phyloP scores from a whole-genome alignment of 2,329 filamentous ascomycete species.

The Ophiostoma quercus region DNA sequence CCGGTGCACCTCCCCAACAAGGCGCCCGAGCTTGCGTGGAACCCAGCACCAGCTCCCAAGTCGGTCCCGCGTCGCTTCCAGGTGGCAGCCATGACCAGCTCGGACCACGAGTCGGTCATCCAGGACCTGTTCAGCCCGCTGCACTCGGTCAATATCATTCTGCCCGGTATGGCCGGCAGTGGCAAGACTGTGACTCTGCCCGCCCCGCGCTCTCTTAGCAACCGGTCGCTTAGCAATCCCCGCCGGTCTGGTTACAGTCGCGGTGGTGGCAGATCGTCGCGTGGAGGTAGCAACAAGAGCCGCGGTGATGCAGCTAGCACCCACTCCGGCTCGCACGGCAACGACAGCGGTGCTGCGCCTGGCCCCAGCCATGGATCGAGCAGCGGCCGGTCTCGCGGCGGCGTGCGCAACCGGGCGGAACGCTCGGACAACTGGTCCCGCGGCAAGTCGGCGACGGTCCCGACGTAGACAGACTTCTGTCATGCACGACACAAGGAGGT shows the following conservation, averaged over 20 bases:
- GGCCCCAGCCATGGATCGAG: slow-evolving; percentile 16
- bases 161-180: slow-evolving; percentile 42
- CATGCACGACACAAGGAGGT: neutral
- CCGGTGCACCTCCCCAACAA: slow-evolving; percentile 61
- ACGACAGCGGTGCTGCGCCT: slow-evolving; percentile 19
- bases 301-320: slow-evolving; percentile 22
- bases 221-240: slow-evolving; percentile 23
- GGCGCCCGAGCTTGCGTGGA: slow-evolving; percentile 59
- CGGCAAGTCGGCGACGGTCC: slow-evolving; percentile 1
- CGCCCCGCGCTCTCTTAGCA: slow-evolving; percentile 26
- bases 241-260: slow-evolving; percentile 21
- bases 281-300: slow-evolving; percentile 18
- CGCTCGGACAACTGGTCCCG: slow-evolving; percentile 23
- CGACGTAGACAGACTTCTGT: neutral
- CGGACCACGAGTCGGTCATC: slow-evolving; percentile 31
- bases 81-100: slow-evolving; percentile 42
- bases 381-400: slow-evolving; percentile 22
- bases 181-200: slow-evolving; percentile 38
- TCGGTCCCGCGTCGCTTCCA: slow-evolving; percentile 49
- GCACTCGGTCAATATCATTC: slow-evolving; percentile 40
- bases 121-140: slow-evolving; percentile 40
- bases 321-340: slow-evolving; percentile 24
- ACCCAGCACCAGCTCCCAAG: slow-evolving; percentile 52
- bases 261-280: slow-evolving; percentile 19
- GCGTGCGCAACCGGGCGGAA: neutral